A percentile compares a stretch with the other conserved stretches of the same genome.
Conservation (phyloP, 768 basidiomycete species). For the Boletellus ananiceps region DNA sequence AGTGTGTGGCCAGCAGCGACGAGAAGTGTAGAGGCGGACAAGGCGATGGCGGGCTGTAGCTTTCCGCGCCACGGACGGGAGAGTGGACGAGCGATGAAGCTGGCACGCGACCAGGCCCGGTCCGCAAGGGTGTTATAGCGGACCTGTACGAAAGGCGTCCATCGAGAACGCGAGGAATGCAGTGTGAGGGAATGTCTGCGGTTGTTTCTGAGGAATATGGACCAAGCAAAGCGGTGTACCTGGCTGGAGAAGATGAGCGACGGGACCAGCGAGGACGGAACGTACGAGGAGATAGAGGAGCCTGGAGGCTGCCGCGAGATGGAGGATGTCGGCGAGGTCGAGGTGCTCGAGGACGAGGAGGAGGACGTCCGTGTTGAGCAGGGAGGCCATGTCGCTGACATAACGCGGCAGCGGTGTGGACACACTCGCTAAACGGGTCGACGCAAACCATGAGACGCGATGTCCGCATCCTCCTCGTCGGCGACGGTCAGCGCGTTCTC, state of each 20-base stretch:
- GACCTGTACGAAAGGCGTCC: conserved; percentile 42
- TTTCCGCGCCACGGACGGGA: conserved; percentile 55
- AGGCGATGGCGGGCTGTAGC: conserved; percentile 52
- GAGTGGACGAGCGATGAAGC: conserved; percentile 62
- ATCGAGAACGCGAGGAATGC: conserved; percentile 37
- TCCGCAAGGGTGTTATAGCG: conserved; percentile 54
- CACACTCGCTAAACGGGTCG: conserved; percentile 7
- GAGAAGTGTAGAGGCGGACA: conserved; percentile 50
- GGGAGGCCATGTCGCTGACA: conserved; percentile 22
- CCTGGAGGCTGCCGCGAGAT: conserved; percentile 29
- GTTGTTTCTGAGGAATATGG: conserved; percentile 44
- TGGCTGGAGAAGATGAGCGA: conserved; percentile 23
- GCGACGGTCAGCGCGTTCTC: conserved; percentile 64
- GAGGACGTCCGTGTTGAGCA: conserved; percentile 54
- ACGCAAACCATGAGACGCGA: conserved; percentile 69
- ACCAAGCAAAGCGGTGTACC: conserved; percentile 64
- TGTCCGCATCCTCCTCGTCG: conserved; percentile 90
- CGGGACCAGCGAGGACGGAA: conserved; percentile 15
- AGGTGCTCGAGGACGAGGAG: conserved; percentile 49
- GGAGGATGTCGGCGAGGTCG: conserved; percentile 38
- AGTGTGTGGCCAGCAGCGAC: conserved; percentile 57
- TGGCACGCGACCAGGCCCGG: conserved; percentile 43
- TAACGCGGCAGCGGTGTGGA: conserved; percentile 6
- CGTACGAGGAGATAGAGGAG: conserved; percentile 38
- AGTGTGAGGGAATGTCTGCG: conserved; percentile 54